Evolutionary conservation across 2,329 filamentous ascomycete genomes (phyloP).

Genomic region (Ascochyta fabae): DNA sequence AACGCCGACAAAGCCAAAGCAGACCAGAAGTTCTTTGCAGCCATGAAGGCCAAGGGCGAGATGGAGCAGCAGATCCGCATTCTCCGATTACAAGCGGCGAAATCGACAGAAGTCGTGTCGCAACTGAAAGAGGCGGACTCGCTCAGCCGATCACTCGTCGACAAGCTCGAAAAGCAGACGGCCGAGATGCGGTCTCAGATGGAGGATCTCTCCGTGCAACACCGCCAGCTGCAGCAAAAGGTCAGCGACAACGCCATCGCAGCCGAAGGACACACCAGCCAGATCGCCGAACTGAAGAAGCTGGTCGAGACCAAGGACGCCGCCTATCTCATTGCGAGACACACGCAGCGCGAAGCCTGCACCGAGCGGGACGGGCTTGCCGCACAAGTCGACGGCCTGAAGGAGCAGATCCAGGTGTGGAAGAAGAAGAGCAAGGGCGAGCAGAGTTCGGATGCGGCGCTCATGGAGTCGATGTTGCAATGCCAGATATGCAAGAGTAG

Average conservation of each 20-base stretch:
- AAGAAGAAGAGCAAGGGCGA: constrained; percentile 83
- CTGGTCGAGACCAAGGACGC: constrained; percentile 79
- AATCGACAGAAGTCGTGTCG: constrained; percentile 91
- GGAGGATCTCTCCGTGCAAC: constrained; percentile 71
- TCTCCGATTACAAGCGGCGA: constrained; percentile 80
- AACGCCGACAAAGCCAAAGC: constrained; percentile 92
- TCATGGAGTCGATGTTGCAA: constrained; percentile 78
- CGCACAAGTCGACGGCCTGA: constrained; percentile 75
- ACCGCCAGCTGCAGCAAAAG: constrained; percentile 76
- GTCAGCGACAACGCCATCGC: constrained; percentile 72
- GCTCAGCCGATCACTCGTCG: constrained; percentile 74
- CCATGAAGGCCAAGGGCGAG: constrained; percentile 91
- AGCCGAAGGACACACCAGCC: constrained; percentile 74
- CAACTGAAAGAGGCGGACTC: constrained; percentile 91
- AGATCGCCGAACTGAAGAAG: constrained; percentile 77
- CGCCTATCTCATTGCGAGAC: constrained; percentile 68
- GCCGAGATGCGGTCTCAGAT: constrained; percentile 82
- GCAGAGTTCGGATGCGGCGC: constrained; percentile 81
- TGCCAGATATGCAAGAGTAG: constrained; percentile 92
- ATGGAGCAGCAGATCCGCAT: constrained; percentile 80
- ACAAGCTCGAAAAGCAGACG: constrained; percentile 90
- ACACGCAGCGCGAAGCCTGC: constrained; percentile 65
- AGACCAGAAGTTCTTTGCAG: constrained; percentile 96
- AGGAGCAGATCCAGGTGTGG: constrained; percentile 85
- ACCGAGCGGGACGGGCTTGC: constrained; percentile 80